These are phyloP conservation scores for Annulohypoxylon maeteangense DNA, from an alignment of 495 filamentous ascomycete genomes.

Conservation along the genomic window DNA sequence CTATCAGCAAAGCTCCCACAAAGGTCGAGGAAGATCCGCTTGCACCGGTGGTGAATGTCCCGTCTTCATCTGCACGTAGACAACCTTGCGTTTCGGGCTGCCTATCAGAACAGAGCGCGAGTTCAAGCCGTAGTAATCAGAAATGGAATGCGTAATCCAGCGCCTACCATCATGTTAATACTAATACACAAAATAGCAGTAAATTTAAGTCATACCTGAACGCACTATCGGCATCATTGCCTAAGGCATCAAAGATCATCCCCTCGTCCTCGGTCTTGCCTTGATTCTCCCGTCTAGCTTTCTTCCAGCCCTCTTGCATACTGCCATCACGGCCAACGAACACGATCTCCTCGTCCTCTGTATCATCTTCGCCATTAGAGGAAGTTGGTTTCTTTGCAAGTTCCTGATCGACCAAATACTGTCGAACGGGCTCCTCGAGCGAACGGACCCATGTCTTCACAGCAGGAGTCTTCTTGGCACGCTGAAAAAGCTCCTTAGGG, in stretches of 20 bases:
- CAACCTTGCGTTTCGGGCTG: slow-evolving; percentile 79
- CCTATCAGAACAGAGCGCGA: slow-evolving; percentile 85
- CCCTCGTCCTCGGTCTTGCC: slow-evolving; percentile 70
- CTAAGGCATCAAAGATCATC: slow-evolving; percentile 80
- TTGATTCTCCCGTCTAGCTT: slow-evolving; percentile 55
- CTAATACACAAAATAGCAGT: slow-evolving; percentile 35
- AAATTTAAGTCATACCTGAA: slow-evolving; percentile 73
- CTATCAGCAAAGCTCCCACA: slow-evolving; percentile 69
- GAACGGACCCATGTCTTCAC: slow-evolving; percentile 59
- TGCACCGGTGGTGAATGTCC: slow-evolving; percentile 32
- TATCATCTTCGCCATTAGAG: slow-evolving; percentile 58
- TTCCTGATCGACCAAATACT: slow-evolving; percentile 52
- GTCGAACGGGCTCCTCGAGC: slow-evolving; percentile 60
- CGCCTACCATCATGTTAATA: slow-evolving; percentile 63
- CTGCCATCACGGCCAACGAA: slow-evolving; percentile 84
- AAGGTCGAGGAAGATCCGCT: slow-evolving; percentile 64
- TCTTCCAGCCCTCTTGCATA: slow-evolving; percentile 71
- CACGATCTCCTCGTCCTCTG: slow-evolving; percentile 90
- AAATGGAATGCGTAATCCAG: slow-evolving; percentile 94
- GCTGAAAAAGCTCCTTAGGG: slow-evolving; percentile 66
- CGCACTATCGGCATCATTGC: slow-evolving; percentile 76
- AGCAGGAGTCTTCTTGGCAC: slow-evolving; percentile 60
- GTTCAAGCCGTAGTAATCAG: slow-evolving; percentile 88
- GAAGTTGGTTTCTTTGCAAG: slow-evolving; percentile 62
- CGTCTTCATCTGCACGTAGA: slow-evolving; percentile 74